Conservation (phyloP, 2,329 filamentous ascomycete genomes). For the Diaporthe citriasiana region DNA sequence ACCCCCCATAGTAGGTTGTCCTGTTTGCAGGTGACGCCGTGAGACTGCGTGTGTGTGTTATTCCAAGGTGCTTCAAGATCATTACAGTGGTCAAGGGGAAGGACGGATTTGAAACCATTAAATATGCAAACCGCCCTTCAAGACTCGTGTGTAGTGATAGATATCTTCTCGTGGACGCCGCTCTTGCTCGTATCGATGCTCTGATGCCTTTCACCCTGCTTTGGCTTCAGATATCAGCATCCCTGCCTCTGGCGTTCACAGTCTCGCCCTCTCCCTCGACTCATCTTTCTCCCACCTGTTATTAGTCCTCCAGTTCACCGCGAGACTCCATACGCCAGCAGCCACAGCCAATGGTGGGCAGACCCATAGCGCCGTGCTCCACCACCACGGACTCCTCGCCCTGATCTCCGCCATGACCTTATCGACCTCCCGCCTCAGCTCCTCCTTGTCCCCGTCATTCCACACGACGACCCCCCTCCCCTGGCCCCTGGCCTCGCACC, state of each 20-base stretch:
- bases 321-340: slow-evolving; percentile 79
- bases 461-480: slow-evolving; percentile 85
- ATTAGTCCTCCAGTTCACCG: slow-evolving; percentile 79
- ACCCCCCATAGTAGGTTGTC: not conserved
- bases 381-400: slow-evolving; percentile 80
- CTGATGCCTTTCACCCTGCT: not conserved
- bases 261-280: slow-evolving; percentile 60
- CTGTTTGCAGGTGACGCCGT: not conserved
- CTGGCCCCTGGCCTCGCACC: slow-evolving; percentile 75
- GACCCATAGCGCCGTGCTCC: slow-evolving; percentile 79
- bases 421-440: slow-evolving; percentile 77
- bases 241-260: slow-evolving; percentile 49
- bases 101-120: not conserved
- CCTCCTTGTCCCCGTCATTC: slow-evolving; percentile 85
- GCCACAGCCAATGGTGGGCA: slow-evolving; percentile 82
- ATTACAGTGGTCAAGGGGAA: not conserved
- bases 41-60: no score
- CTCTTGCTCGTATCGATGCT: not conserved
- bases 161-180: not conserved
- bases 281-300: slow-evolving; percentile 76
- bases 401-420: slow-evolving; percentile 75
- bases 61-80: not conserved
- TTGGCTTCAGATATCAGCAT: not conserved
- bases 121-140: not conserved
- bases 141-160: no score